Conservation (phyloP, 73 alveolate species). For the Tetrahymena elliotti region DNA sequence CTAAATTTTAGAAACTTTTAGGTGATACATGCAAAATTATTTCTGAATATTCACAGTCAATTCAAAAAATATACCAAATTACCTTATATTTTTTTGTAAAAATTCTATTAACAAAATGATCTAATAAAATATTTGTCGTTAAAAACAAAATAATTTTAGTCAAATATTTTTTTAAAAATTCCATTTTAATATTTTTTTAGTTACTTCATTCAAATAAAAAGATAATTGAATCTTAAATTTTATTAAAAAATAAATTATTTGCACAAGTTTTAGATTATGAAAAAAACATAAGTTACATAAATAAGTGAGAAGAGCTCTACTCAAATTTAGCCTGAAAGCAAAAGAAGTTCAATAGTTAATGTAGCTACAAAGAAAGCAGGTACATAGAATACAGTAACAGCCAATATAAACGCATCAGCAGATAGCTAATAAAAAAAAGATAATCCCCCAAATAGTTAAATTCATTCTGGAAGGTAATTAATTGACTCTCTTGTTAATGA, state of each 20-base stretch:
- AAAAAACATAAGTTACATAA: background rate
- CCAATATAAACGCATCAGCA: background rate
- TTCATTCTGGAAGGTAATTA: background rate
- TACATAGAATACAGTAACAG: background rate
- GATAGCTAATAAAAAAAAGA: background rate
- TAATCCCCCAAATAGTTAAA: background rate
- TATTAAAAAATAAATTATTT: background rate
- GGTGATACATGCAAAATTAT: too few relatives aligned
- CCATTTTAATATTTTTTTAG: background rate
- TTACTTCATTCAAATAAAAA: background rate
- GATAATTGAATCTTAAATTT: background rate
- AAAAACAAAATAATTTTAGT: background rate
- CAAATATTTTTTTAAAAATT: too few relatives aligned
- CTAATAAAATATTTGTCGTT: too few relatives aligned
- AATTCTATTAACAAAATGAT: too few relatives aligned
- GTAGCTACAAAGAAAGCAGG: background rate
- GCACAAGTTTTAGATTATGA: background rate
- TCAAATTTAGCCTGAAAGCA: background rate
- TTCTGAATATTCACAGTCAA: too few relatives aligned
- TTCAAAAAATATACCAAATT: too few relatives aligned
- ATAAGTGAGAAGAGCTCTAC: background rate
- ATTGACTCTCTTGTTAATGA: background rate
- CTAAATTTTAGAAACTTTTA: too few relatives aligned
- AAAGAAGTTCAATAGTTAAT: background rate
- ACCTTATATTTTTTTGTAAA: too few relatives aligned